These are phyloP conservation scores for Termitomyces sp. DNA, from an alignment of 1,284 basidiomycete species.

Conservation along the genomic window DNA sequence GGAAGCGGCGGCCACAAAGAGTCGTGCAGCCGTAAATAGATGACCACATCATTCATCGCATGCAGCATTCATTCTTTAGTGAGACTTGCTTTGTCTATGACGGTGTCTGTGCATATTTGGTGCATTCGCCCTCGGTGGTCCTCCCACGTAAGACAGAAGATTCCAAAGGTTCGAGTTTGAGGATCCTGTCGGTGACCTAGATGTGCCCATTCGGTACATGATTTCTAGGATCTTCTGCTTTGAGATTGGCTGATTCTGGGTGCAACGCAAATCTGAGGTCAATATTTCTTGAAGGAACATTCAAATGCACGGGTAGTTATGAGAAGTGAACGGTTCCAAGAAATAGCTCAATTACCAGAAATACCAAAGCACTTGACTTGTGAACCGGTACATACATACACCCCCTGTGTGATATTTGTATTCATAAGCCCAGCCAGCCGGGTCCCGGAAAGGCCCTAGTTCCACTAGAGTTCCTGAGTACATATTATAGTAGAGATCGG, in stretches of 20 bases:
- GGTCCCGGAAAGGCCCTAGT: no score
- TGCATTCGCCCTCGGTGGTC: slow-evolving; percentile 32
- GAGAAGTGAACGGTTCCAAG: slow-evolving; percentile 11
- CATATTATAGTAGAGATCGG: no score
- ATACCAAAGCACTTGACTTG: neutral
- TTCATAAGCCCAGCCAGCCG: no score
- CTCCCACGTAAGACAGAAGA: slow-evolving; percentile 49
- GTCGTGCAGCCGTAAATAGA: slow-evolving; percentile 39
- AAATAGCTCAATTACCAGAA: neutral
- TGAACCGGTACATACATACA: neutral
- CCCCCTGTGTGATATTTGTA: neutral
- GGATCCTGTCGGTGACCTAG: slow-evolving; percentile 27
- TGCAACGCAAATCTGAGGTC: slow-evolving; percentile 33
- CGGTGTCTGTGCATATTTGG: slow-evolving; percentile 53
- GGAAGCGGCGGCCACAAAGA: slow-evolving; percentile 39
- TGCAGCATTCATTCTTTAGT: slow-evolving; percentile 27
- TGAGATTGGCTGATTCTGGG: neutral
- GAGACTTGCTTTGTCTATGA: slow-evolving; percentile 55
- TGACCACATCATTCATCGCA: slow-evolving; percentile 23
- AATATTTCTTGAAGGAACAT: slow-evolving; percentile 48
- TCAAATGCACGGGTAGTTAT: slow-evolving; percentile 27
- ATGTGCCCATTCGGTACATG: slow-evolving; percentile 24
- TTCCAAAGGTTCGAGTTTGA: slow-evolving; percentile 39
- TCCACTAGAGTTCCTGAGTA: no score
- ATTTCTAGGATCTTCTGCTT: neutral